Evolutionary conservation across 306 rosid species (phyloP).

Genomic region (Quercus glauca): DNA sequence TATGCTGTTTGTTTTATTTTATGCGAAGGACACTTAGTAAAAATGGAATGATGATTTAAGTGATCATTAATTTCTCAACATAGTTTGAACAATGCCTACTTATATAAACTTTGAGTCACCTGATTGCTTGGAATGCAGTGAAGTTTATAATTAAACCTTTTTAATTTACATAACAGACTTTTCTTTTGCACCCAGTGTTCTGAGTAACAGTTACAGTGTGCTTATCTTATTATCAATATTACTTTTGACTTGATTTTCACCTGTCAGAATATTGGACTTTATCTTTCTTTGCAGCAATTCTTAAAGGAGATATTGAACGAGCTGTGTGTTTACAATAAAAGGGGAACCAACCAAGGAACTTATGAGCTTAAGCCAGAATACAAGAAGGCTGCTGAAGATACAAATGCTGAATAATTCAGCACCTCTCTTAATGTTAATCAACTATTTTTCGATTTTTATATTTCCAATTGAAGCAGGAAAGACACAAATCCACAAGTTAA

Average conservation of each 20-base stretch:
- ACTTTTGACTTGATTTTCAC: background rate
- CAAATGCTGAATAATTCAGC: slow-evolving; percentile 50
- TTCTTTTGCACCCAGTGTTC: background rate
- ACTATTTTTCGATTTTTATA: background rate
- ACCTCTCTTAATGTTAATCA: background rate
- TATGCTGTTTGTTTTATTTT: background rate
- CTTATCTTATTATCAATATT: background rate
- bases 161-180: background rate
- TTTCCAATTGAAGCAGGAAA: background rate
- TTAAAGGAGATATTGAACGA: slow-evolving; percentile 95
- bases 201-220: background rate
- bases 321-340: slow-evolving; percentile 91
- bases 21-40: background rate
- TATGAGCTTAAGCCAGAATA: slow-evolving; percentile 98
- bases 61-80: background rate
- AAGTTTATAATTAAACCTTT: background rate
- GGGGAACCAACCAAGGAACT: slow-evolving; percentile 98
- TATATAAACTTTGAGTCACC: background rate
- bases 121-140: background rate
- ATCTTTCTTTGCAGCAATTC: slow-evolving; percentile 77
- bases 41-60: background rate
- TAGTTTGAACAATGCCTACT: too few species aligned
- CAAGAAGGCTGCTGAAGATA: slow-evolving; percentile 87
- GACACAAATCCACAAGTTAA: background rate
- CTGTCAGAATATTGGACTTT: background rate